These are phyloP conservation scores for Cyclotella cryptica DNA, from an alignment of 108 stramenopile genomes.

Conservation along the genomic window DNA sequence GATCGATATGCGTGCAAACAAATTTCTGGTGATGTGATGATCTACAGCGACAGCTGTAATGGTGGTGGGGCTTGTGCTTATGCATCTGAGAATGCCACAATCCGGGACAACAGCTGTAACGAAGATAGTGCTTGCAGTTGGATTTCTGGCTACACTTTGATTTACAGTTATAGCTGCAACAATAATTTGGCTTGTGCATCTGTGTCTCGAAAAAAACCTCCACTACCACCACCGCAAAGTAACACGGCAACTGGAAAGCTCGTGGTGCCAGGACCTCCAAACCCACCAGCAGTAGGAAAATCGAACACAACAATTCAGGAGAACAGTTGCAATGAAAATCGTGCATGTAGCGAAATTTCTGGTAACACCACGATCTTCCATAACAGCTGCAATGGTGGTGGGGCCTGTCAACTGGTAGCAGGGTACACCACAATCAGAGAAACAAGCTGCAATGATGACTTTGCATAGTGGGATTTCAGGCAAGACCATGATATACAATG, in stretches of 20 bases:
- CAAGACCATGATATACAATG: not conserved
- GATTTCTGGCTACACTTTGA: not conserved
- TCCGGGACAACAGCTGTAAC: not conserved
- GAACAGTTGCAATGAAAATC: not conserved
- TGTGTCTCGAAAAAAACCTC: no score
- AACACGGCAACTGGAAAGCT: no score
- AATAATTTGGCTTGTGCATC: not conserved
- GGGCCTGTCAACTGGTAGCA: not conserved
- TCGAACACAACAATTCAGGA: not conserved
- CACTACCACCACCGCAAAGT: no score
- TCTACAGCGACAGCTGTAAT: not conserved
- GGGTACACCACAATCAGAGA: not conserved
- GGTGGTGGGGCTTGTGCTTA: not conserved
- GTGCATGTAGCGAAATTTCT: not conserved
- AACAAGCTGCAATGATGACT: not conserved
- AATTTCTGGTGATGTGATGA: not conserved
- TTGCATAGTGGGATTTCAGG: not conserved
- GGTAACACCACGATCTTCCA: not conserved
- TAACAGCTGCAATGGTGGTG: not conserved
- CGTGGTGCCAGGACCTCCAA: no score
- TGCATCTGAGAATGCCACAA: not conserved
- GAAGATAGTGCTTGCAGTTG: not conserved
- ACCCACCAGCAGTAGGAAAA: no score
- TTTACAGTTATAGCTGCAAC: not conserved
- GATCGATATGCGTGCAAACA: not conserved